These are phyloP conservation scores for Phaffia australis DNA, from an alignment of 768 basidiomycete genomes.

Conservation along the genomic window DNA sequence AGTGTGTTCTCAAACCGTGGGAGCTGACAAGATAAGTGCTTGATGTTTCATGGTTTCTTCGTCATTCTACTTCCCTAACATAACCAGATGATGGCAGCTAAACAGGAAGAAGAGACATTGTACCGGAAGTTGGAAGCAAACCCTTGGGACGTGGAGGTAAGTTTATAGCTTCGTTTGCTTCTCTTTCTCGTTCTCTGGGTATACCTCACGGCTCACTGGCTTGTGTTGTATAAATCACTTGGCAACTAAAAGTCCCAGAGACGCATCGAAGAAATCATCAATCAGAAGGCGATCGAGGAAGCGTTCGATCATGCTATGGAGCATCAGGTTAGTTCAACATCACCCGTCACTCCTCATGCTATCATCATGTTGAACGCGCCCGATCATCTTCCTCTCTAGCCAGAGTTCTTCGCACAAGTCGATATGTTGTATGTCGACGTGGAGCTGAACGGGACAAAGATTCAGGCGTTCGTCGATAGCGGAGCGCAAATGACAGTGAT, in stretches of 20 bases:
- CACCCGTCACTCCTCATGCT: neutral
- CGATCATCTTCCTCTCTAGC: constrained; percentile 34
- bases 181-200: neutral
- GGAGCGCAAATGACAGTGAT: constrained; percentile 96
- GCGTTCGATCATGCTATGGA: constrained; percentile 91
- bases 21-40: too few species aligned
- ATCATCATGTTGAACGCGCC: neutral
- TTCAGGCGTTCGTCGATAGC: constrained; percentile 96
- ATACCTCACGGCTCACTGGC: neutral
- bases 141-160: constrained; percentile 70
- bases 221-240: neutral
- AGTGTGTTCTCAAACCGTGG: too few species aligned
- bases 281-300: constrained; percentile 77
- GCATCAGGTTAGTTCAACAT: constrained; percentile 43
- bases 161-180: constrained; percentile 1
- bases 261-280: constrained; percentile 85
- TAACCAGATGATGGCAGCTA: constrained; percentile 5
- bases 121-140: constrained; percentile 65
- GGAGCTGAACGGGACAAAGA: constrained; percentile 78
- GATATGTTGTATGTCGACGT: constrained; percentile 95
- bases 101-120: constrained; percentile 14
- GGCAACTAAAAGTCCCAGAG: constrained; percentile 50
- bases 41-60: neutral
- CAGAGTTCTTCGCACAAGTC: constrained; percentile 86
- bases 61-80: neutral